Base-by-base conservation (phyloP, 2,329 filamentous ascomycete species). In the Colletotrichum sublineola region DNA sequence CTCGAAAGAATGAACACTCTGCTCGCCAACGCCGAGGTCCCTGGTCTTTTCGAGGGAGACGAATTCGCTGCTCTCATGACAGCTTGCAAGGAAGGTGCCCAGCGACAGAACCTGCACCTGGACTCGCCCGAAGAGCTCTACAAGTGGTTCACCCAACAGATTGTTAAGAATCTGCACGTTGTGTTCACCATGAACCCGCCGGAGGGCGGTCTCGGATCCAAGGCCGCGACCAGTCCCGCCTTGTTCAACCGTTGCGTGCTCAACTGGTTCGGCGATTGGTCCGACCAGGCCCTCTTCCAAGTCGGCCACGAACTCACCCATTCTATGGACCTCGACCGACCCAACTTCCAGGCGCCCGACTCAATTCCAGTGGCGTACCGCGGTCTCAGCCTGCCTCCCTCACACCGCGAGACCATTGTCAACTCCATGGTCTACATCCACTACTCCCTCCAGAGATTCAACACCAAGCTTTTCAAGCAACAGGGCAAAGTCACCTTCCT, bases 241-340 rank as follows among this genome's bases (percentile, higher is more conserved):
- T 85, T 99, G 79, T 99, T 99, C 92, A 99, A 99, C 86, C 93
- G 96, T 88, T 99, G 96, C 80, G 96, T 99, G 61, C 92, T 99
- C 77, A 99, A 99, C 84, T 99, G 96, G 96, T 98, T 99, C 81
- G 96, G 96, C 75, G 96, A 99, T 84, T 99, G 96, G 96, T 99
- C 96, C 64, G 96, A 99, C 81, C 96, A 99, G 84, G 97, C 96
- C 48, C 89, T 99, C 29, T 99, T 97, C 91, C 97, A 99, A 82
- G 97, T 99, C 74, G 95, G 94, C 33, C 95, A 94, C 74, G 96
- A 99, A 82, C 90, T 99, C 70, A 99, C 97, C 1, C 93, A 97
- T 75, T 96, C 94, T n/a, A 91, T 99, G 71, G 96, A 99, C 80
- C 88, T 99, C 67, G 96, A 99, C 80, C 92, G 95, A 74, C 87